A percentile compares a stretch with the other conserved stretches of the same genome.
phyloP scores from a whole-genome alignment of 805 yeast genomes.

The Candida pseudofarinosa region DNA sequence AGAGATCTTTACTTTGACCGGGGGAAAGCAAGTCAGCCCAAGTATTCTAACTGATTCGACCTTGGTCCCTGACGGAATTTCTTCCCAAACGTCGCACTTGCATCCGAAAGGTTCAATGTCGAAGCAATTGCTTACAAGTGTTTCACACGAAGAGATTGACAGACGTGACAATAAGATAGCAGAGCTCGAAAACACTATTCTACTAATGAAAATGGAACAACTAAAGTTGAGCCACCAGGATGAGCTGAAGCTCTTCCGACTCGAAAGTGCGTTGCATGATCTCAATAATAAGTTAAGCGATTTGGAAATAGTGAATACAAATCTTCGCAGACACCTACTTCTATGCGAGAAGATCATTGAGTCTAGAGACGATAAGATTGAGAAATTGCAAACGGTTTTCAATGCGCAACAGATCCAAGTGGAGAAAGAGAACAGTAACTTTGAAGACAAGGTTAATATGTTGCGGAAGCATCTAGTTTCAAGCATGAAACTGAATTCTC shows the following conservation, averaged over 20 bases:
- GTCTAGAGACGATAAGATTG: constrained; percentile 53
- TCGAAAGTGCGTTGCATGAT: constrained; percentile 57
- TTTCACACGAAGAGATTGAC: constrained; percentile 17
- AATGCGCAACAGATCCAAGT: constrained; percentile 48
- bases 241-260: constrained; percentile 46
- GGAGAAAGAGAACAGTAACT: constrained; percentile 44
- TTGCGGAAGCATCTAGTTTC: constrained; percentile 8
- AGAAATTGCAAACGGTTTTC: constrained; percentile 47
- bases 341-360: constrained; percentile 55
- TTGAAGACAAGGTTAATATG: constrained; percentile 39
- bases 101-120: neutral
- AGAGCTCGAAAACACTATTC: constrained; percentile 25
- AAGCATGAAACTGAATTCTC: neutral
- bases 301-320: constrained; percentile 56
- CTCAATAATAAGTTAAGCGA: constrained; percentile 57
- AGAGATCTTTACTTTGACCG: constrained; percentile 36
- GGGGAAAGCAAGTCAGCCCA: constrained; percentile 17
- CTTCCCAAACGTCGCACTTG: neutral
- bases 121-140: neutral
- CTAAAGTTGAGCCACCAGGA: constrained; percentile 34
- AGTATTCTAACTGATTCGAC: neutral
- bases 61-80: constrained; percentile 1
- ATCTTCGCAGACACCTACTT: constrained; percentile 52
- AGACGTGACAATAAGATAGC: constrained; percentile 27
- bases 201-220: constrained; percentile 26